Evolutionary conservation across 2,329 filamentous ascomycete species (phyloP).

Genomic region (Phialophora expanda): DNA sequence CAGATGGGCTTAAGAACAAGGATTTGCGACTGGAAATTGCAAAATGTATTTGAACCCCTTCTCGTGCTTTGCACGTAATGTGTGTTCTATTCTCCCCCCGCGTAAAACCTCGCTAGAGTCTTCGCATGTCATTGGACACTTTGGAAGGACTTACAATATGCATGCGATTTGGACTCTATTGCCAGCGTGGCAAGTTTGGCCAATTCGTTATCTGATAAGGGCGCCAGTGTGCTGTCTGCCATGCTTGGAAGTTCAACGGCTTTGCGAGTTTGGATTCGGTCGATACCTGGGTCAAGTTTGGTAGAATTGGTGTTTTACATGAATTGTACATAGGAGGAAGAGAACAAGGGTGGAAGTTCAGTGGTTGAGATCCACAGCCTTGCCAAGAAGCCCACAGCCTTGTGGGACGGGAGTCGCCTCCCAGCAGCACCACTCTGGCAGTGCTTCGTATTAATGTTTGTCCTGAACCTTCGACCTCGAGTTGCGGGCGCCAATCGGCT

Average conservation of each 20-base stretch:
- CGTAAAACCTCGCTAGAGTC: background rate
- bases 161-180: constrained; percentile 72
- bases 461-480: background rate
- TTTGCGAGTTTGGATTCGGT: background rate
- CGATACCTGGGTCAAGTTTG: background rate
- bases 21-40: background rate
- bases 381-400: constrained; percentile 25
- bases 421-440: background rate
- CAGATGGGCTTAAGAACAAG: background rate
- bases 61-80: background rate
- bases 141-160: constrained; percentile 72
- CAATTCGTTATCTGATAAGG: constrained; percentile 34
- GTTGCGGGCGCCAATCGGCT: background rate
- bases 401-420: constrained; percentile 10
- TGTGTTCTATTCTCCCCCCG: background rate
- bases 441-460: background rate
- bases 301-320: background rate
- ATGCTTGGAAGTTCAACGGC: background rate
- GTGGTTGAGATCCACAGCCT: constrained; percentile 12
- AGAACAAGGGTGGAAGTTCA: background rate
- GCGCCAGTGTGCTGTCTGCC: constrained; percentile 3
- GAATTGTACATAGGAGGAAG: constrained; percentile 6
- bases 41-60: background rate
- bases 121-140: background rate
- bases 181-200: constrained; percentile 53